A percentile compares a stretch with the other conserved stretches of the same genome.
phyloP scores from a whole-genome alignment of 306 rosid species.

The Parietaria judaica region DNA sequence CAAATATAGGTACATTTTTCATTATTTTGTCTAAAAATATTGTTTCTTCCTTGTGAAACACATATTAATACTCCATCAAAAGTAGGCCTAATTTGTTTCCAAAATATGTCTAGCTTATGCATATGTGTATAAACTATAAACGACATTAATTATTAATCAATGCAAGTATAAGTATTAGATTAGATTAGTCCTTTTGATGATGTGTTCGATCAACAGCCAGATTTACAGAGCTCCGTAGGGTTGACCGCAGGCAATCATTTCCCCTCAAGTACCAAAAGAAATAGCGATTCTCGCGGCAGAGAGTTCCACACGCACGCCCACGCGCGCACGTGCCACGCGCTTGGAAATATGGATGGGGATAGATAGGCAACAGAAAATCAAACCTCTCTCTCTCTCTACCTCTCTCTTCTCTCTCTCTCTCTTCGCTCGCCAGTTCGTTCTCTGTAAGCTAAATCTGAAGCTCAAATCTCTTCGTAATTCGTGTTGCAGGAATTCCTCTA shows the following conservation, averaged over 20 bases:
- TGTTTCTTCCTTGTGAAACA: no score
- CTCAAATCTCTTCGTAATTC: not conserved
- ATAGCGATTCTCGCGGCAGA: constrained; percentile 28
- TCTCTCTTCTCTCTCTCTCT: constrained; percentile 5
- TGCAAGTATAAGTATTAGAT: no score
- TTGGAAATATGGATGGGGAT: not conserved
- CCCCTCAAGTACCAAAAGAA: not conserved
- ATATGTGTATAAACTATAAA: no score
- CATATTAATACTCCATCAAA: not conserved
- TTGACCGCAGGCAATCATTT: not conserved
- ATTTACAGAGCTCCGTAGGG: not conserved
- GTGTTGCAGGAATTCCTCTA: not conserved
- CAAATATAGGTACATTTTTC: no score
- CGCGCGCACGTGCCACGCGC: not conserved
- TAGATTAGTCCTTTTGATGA: no score
- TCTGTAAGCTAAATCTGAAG: constrained; percentile 16
- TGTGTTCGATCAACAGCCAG: no score
- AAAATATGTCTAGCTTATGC: not conserved
- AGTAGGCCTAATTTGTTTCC: not conserved
- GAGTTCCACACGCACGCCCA: not conserved
- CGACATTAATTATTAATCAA: no score
- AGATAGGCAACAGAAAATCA: not conserved
- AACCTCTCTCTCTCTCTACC: not conserved
- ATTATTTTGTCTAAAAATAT: no score
- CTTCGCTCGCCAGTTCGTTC: constrained; percentile 14